A percentile compares a stretch with the other conserved stretches of the same genome.
Conservation (phyloP, 768 basidiomycete species). For the Postia placenta region DNA sequence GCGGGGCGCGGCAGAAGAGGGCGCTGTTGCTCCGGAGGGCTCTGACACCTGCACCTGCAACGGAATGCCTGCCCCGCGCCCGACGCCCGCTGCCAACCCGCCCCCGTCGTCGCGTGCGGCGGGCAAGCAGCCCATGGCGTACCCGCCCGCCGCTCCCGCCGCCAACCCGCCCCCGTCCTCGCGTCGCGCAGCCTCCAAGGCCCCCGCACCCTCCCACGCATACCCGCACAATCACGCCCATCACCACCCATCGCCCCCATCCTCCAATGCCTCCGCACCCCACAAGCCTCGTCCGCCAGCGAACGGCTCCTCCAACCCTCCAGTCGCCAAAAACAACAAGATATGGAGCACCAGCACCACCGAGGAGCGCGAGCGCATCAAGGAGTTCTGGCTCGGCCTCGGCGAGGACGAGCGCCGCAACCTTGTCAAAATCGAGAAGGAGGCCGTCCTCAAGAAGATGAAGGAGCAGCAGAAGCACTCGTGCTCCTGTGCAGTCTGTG, state of each 20-base stretch:
- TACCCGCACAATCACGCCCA: conserved; percentile 46
- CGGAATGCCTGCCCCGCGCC: conserved; percentile 37
- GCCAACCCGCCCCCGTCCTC: conserved; percentile 27
- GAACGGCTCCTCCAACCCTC: conserved; percentile 22
- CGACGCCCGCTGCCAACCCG: conserved; percentile 38
- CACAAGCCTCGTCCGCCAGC: conserved; percentile 33
- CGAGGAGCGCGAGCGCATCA: conserved; percentile 95
- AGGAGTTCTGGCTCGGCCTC: conserved; percentile 96
- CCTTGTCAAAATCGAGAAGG: conserved; percentile 97
- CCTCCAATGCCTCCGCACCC: conserved; percentile 33
- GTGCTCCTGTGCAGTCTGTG: conserved; percentile 94
- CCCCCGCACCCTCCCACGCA: conserved; percentile 46
- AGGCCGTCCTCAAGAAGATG: conserved; percentile 97
- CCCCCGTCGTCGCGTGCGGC: conserved; percentile 79
- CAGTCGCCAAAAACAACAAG: conserved; percentile 57
- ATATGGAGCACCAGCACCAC: conserved; percentile 92
- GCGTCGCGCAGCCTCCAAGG: conserved; percentile 42
- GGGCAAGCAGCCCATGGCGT: conserved; percentile 91
- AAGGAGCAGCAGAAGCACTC: conserved; percentile 98
- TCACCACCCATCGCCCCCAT: conserved; percentile 50
- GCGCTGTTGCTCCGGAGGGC: conserved; percentile 30
- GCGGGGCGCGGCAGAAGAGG: conserved; percentile 18
- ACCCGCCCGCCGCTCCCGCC: conserved; percentile 36
- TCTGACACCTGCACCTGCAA: conserved; percentile 36
- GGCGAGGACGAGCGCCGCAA: conserved; percentile 85